Evolutionary conservation across 2,329 filamentous ascomycete species (phyloP).

Genomic region (Didymella arachidicola): DNA sequence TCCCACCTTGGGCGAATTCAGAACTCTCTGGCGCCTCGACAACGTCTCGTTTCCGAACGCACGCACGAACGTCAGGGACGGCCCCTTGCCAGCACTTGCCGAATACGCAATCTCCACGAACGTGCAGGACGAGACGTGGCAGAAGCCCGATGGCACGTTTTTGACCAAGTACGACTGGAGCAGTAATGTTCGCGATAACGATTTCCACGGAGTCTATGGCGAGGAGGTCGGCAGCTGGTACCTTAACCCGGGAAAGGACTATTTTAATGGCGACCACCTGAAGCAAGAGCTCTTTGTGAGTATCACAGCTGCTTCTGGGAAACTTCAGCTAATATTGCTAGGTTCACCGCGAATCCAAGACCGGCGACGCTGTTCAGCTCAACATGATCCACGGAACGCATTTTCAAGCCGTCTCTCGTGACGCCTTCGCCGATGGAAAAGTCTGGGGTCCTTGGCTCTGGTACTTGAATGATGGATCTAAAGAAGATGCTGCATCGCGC

Average conservation of each 20-base stretch:
- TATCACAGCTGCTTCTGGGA: not conserved
- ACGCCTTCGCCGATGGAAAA: slow-evolving; percentile 48
- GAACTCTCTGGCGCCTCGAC: slow-evolving; percentile 60
- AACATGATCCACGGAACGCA: slow-evolving; percentile 64
- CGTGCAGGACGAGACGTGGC: slow-evolving; percentile 64
- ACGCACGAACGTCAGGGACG: slow-evolving; percentile 57
- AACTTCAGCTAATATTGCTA: slow-evolving; percentile 15
- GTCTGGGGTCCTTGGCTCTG: slow-evolving; percentile 52
- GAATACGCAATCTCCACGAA: slow-evolving; percentile 57
- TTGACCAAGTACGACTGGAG: slow-evolving; percentile 63
- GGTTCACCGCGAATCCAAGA: slow-evolving; percentile 59
- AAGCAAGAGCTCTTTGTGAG: slow-evolving; percentile 61
- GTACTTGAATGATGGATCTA: slow-evolving; percentile 59
- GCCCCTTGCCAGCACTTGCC: slow-evolving; percentile 53
- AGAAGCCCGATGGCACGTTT: slow-evolving; percentile 57
- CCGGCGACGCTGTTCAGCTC: slow-evolving; percentile 61
- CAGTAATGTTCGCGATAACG: slow-evolving; percentile 50
- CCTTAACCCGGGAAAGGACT: slow-evolving; percentile 59
- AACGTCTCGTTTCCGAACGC: slow-evolving; percentile 59
- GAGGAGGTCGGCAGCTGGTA: slow-evolving; percentile 61
- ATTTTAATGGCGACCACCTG: slow-evolving; percentile 61
- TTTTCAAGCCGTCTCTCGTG: slow-evolving; percentile 43
- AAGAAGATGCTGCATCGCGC: slow-evolving; percentile 52
- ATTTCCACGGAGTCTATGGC: slow-evolving; percentile 62
- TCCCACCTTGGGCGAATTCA: slow-evolving; percentile 59